Percentiles rank a stretch among this genome's conserved stretches.
phyloP scores from a whole-genome alignment of 768 basidiomycete genomes.

The Boletus reticuloceps region DNA sequence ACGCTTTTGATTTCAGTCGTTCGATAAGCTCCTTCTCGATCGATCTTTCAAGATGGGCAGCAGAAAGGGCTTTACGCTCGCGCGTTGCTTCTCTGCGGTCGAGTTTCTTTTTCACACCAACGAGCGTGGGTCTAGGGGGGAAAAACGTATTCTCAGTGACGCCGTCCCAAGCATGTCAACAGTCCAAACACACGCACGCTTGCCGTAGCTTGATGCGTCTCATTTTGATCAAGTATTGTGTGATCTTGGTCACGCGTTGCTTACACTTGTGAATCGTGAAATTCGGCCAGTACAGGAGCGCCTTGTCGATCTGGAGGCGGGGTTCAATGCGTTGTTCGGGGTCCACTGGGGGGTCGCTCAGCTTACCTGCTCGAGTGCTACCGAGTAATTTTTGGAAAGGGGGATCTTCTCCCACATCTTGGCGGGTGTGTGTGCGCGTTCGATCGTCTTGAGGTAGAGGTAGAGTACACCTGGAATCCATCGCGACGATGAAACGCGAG shows the following conservation, averaged over 20 bases:
- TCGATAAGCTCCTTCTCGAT: conserved; percentile 97
- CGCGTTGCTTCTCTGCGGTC: conserved; percentile 89
- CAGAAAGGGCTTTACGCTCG: conserved; percentile 94
- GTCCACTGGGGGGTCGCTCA: too few species aligned
- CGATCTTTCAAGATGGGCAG: conserved; percentile 90
- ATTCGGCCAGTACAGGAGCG: conserved; percentile 98
- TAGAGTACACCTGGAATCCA: conserved; percentile 68
- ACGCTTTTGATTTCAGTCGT: conserved; percentile 93
- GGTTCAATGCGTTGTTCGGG: neutral
- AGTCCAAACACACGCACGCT: conserved; percentile 58
- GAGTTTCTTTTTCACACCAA: conserved; percentile 96
- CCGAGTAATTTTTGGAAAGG: conserved; percentile 90
- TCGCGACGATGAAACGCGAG: neutral
- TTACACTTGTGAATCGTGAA: conserved; percentile 99
- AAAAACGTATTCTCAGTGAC: neutral
- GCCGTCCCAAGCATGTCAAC: neutral
- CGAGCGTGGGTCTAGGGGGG: conserved; percentile 72
- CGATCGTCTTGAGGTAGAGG: conserved; percentile 96
- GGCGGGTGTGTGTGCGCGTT: conserved; percentile 93
- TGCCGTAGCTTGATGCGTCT: conserved; percentile 81
- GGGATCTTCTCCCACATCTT: conserved; percentile 98
- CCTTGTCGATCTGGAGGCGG: conserved; percentile 81
- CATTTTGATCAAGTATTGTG: conserved; percentile 99
- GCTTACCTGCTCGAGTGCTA: conserved; percentile 89
- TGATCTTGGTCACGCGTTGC: conserved; percentile 98